These are phyloP conservation scores for Gliomastix tumulicola DNA, from an alignment of 2,329 filamentous ascomycete species.

Conservation along the genomic window DNA sequence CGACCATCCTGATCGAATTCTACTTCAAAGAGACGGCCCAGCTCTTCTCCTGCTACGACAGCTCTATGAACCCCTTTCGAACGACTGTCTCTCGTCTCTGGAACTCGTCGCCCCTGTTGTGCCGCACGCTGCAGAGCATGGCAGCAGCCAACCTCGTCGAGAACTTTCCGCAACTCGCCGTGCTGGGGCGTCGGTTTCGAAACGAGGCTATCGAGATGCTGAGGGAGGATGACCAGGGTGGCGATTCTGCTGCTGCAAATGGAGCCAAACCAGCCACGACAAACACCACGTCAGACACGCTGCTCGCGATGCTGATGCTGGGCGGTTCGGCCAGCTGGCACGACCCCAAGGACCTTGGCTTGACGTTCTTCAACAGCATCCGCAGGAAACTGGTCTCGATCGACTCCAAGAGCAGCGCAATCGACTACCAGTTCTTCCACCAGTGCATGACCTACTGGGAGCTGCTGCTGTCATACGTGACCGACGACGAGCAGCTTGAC, in stretches of 20 bases:
- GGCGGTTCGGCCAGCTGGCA: conserved; percentile 13
- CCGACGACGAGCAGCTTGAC: no score
- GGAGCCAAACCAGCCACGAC: no score
- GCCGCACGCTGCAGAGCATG: conserved; percentile 58
- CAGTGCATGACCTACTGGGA: conserved; percentile 13
- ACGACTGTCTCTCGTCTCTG: conserved; percentile 50
- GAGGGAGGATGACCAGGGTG: conserved; percentile 27
- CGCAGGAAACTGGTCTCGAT: no score
- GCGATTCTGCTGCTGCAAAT: no score
- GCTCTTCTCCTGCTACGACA: conserved; percentile 59
- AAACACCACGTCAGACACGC: conserved; percentile 2
- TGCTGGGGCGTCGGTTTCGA: conserved; percentile 39
- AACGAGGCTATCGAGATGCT: conserved; percentile 32
- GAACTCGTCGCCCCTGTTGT: conserved; percentile 50
- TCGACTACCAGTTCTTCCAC: conserved; percentile 7
- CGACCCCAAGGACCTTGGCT: conserved; percentile 10
- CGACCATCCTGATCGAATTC: conserved; percentile 52
- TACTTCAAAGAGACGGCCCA: conserved; percentile 57
- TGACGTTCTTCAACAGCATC: conserved; percentile 8
- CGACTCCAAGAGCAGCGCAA: not conserved
- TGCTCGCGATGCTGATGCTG: conserved; percentile 10
- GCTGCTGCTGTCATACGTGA: conserved; percentile 12
- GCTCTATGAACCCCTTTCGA: conserved; percentile 53
- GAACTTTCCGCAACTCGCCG: conserved; percentile 34
- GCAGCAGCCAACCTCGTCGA: conserved; percentile 53